Evolutionary conservation across 2,329 filamentous ascomycete genomes (phyloP).

Genomic region (Cladosporium halotolerans): DNA sequence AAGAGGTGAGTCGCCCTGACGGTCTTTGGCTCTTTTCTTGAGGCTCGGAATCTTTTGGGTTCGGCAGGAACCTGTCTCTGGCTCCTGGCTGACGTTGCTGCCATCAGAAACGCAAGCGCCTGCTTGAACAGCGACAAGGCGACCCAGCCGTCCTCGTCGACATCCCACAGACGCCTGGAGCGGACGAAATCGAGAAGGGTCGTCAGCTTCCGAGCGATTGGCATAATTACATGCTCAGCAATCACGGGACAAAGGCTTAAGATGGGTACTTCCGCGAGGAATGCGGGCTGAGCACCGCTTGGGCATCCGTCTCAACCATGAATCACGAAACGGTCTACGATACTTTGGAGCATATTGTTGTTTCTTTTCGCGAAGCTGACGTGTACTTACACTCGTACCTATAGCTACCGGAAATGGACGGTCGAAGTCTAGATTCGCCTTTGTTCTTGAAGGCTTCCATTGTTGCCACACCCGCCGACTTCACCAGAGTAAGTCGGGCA

Average conservation of each 20-base stretch:
- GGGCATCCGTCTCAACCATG: too few relatives aligned
- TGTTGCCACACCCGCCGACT: neutral
- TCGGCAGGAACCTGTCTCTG: too few relatives aligned
- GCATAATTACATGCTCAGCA: constrained; percentile 7
- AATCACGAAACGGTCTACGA: too few relatives aligned
- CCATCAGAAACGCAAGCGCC: constrained; percentile 32
- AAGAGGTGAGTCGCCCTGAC: constrained; percentile 12
- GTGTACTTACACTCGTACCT: neutral
- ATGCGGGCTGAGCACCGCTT: neutral
- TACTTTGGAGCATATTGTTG: too few relatives aligned
- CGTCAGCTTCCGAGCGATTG: neutral
- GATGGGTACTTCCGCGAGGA: neutral
- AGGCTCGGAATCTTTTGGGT: too few relatives aligned
- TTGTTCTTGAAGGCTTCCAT: constrained; percentile 7
- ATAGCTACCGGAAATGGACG: constrained; percentile 2
- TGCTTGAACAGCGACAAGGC: constrained; percentile 32
- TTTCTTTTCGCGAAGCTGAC: neutral
- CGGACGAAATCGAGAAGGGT: constrained; percentile 36
- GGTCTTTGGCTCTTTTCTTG: neutral
- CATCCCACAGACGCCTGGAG: constrained; percentile 37
- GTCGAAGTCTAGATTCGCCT: neutral
- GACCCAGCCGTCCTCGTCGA: constrained; percentile 43
- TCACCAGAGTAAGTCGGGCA: neutral
- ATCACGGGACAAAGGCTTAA: neutral
- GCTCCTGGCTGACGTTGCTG: neutral